Base-by-base conservation (phyloP, 2,329 filamentous ascomycete genomes). In the Zarea fungicola region DNA sequence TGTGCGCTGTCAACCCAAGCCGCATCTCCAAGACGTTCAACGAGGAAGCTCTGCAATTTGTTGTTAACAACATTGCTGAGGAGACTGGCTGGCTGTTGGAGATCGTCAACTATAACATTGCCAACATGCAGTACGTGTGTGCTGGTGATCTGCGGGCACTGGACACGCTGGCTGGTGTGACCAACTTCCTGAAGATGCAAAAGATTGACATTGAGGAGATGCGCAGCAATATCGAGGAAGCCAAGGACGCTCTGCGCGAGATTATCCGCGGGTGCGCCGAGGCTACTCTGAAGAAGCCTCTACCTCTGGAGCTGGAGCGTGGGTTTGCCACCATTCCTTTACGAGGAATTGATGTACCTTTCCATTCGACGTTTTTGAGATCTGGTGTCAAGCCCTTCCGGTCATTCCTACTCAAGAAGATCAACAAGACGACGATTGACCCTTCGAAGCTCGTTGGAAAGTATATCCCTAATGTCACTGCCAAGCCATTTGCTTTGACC, bases 361-460 rank as follows among this genome's bases (percentile, higher is more conserved):
- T 99, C 88, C 93, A 99, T 79, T 93, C 87, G 60, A 99, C 93
- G 16, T 99, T 99, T 79, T 74, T 99, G 72, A 88, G 95, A 49
- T 96, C 90, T 32, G 95, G 93, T 61, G 93, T 99, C 69, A 99
- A 99, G 79, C 93, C 95, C 40, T 99, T 99, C 89, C 83, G 93
- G 58, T 92, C 85, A 37, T 99, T 99, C 82, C 71, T 99, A 65
- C 85, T 97, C 60, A 99, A 97, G 87, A 99, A 99, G 82, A 97
- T 99, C 75, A 90, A 97, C 80, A 96, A 95, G 83, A 96, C 91
- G 21, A 95, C 88, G 47, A 97, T 99, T 67, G 93, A 99, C 67
- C 93, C 93, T 5, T 87, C 88, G 67, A 97, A 97, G 78, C 74
- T 99, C 62, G 80, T 99, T 58, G 93, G 93, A 62, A 99, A 99